phyloP scores from a whole-genome alignment of 2,329 filamentous ascomycete species.

The Fusarium sambucinum region DNA sequence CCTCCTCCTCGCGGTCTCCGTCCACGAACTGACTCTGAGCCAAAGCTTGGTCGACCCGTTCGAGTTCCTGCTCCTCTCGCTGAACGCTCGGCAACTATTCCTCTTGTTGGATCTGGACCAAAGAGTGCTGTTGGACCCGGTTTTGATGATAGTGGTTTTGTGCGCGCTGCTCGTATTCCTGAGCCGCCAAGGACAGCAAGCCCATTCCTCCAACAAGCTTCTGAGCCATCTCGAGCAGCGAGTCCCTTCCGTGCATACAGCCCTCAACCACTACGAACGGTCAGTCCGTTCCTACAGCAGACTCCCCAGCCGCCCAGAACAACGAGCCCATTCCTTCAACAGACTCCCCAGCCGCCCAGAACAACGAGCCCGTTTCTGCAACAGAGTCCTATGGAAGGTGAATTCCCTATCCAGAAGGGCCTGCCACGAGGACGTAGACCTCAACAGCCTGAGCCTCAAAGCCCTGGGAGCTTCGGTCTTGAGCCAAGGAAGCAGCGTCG shows the following conservation, averaged over 20 bases:
- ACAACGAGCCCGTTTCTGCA: constrained; percentile 47
- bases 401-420: constrained; percentile 52
- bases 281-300: background rate
- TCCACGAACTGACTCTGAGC: constrained; percentile 44
- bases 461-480: constrained; percentile 26
- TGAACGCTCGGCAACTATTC: constrained; percentile 29
- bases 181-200: constrained; percentile 44
- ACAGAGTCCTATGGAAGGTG: constrained; percentile 48
- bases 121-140: constrained; percentile 44
- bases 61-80: constrained; percentile 40
- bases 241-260: background rate
- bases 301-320: constrained; percentile 35
- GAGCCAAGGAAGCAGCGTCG: constrained; percentile 43
- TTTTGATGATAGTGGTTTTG: constrained; percentile 41
- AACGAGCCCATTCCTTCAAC: constrained; percentile 47
- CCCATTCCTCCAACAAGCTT: constrained; percentile 36
- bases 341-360: constrained; percentile 32
- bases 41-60: constrained; percentile 43
- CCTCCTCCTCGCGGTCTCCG: constrained; percentile 48
- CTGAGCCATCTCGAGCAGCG: background rate
- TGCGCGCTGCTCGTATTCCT: constrained; percentile 30
- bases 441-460: constrained; percentile 16
- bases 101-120: constrained; percentile 15
- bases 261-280: background rate
- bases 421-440: constrained; percentile 53